Base-by-base conservation (phyloP, 73 alveolate genomes). In the Breviolum minutum region DNA sequence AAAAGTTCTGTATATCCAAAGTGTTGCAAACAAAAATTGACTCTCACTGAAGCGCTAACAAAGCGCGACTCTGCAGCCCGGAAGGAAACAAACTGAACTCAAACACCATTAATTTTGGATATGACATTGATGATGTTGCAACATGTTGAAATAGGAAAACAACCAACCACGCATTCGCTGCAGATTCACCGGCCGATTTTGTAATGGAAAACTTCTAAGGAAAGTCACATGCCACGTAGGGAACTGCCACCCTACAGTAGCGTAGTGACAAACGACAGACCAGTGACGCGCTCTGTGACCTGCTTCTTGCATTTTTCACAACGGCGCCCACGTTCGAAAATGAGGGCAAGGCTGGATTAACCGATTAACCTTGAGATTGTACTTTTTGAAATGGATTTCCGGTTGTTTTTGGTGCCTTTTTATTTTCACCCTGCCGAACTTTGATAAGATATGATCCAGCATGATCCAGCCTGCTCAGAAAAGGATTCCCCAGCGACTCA, bases 1-100 rank as follows among this genome's bases (percentile, higher is more conserved):
- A 40, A 40, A 40, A 3, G 3, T 2, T 40, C 54, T 40, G 54
- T 40, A 40, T 40, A 40, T 40, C 54, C 54, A 40, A 40, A 40
- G 54, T 40, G 54, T 40, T 2, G 54, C 54, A 40, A 40, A 40
- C 54, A 40, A 40, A 40, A 40, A 40, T 40, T 40, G 54, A 80
- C 5, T 27, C 14, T 14, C 86, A 29, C 17, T 30, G 6, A 13
- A 40, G 88, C 88, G 88, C 88, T 80, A 80, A 80, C 88, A 17
- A 80, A 80, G 88, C 88, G 88, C 88, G 88, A 13, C 69, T 80
- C 69, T 80, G 88, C 88, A 80, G 88, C 88, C 30, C 54, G 54
- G 54, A 40, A 40, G 54, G 3, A 40, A 40, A 40, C 54, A 40
- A 40, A 40, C 54, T 40, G 54, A 40, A 40, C 54, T 40, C 54